Conservation (phyloP, 1,139 yeast genomes). For the Blastobotrys arbuscula region DNA sequence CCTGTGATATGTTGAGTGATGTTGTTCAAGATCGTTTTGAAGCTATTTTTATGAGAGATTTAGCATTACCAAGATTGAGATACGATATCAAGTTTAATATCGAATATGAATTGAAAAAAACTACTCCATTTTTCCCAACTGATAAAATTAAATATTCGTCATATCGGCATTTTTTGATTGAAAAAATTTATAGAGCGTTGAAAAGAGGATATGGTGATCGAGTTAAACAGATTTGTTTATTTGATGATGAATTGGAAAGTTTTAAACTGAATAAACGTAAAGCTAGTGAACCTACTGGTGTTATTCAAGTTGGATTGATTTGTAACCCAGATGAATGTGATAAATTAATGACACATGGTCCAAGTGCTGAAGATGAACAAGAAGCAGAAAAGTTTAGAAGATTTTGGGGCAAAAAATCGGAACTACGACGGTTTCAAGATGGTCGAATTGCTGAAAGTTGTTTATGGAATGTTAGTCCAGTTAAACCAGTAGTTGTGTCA, state of each 20-base stretch:
- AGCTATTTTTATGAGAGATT: constrained; percentile 66
- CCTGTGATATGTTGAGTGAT: constrained; percentile 66
- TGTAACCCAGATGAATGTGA: constrained; percentile 74
- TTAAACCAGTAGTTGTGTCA: constrained; percentile 57
- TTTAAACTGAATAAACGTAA: constrained; percentile 56
- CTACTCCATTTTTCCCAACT: constrained; percentile 44
- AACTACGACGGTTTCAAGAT: constrained; percentile 78
- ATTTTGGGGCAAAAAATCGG: constrained; percentile 87
- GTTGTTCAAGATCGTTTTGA: constrained; percentile 80
- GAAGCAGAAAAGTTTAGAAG: constrained; percentile 60
- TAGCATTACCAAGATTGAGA: constrained; percentile 49
- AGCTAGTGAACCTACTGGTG: constrained; percentile 28
- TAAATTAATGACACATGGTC: constrained; percentile 80
- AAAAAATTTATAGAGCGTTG: constrained; percentile 55
- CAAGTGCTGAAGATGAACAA: constrained; percentile 52
- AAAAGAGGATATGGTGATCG: constrained; percentile 65
- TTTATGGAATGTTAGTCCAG: constrained; percentile 61
- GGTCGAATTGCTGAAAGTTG: constrained; percentile 88
- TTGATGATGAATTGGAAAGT: constrained; percentile 11
- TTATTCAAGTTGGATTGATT: constrained; percentile 51
- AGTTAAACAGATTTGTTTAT: constrained; percentile 42
- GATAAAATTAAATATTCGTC: constrained; percentile 72
- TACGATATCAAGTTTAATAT: constrained; percentile 56
- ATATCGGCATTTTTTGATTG: constrained; percentile 58
- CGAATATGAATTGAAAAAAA: not conserved